These are phyloP conservation scores for Kwoniella bestiolae DNA, from an alignment of 768 basidiomycete genomes.

Conservation along the genomic window DNA sequence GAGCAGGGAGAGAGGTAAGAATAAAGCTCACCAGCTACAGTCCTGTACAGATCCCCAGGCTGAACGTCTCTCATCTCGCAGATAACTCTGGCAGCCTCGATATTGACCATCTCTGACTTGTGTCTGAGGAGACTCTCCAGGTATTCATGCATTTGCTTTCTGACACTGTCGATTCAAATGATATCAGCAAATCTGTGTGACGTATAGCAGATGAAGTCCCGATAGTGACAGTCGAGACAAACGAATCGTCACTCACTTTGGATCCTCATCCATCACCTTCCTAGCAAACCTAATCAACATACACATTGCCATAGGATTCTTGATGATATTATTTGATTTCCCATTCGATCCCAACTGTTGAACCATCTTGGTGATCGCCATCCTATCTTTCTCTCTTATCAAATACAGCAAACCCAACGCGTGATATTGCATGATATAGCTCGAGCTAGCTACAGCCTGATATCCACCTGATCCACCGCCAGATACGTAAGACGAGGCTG, in stretches of 20 bases:
- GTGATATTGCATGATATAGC: constrained; percentile 95
- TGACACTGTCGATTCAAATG: constrained; percentile 64
- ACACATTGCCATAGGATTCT: constrained; percentile 95
- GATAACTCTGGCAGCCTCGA: constrained; percentile 95
- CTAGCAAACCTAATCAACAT: constrained; percentile 98
- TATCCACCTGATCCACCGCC: constrained; percentile 63
- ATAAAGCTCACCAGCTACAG: constrained; percentile 88
- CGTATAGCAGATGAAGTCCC: not conserved
- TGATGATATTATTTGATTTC: constrained; percentile 80
- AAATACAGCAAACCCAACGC: constrained; percentile 89
- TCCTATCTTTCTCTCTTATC: constrained; percentile 95
- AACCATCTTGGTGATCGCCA: constrained; percentile 99
- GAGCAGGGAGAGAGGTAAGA: constrained; percentile 9
- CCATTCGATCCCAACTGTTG: constrained; percentile 71
- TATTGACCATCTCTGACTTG: constrained; percentile 99
- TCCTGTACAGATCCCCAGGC: constrained; percentile 74
- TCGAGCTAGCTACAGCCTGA: constrained; percentile 82
- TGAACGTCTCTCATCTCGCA: constrained; percentile 92
- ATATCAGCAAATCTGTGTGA: not conserved
- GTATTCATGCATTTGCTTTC: constrained; percentile 89
- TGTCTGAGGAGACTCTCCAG: constrained; percentile 94
- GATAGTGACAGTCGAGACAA: not conserved
- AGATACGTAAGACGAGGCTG: constrained; percentile 58
- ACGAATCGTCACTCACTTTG: constrained; percentile 71
- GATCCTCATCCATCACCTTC: constrained; percentile 99